Evolutionary conservation across 2,329 filamentous ascomycete species (phyloP), one percentile per base, ranked within the genome.

Genomic region (Diaporthe sp.): DNA sequence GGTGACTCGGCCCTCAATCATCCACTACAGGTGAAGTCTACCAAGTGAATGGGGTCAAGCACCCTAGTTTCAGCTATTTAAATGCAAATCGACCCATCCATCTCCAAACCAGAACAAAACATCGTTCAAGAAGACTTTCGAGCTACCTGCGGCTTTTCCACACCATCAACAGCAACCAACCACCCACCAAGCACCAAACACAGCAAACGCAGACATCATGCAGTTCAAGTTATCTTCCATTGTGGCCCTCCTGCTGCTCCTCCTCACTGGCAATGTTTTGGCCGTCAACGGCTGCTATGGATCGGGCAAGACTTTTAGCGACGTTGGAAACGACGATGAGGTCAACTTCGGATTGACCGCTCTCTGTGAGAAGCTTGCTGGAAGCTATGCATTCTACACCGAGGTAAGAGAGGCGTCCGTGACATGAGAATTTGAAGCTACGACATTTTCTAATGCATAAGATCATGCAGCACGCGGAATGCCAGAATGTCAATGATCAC

Each of bases 371-470:
- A 55, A 19, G 28, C 52, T 55, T 12, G 0, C 28, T 33, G 52
- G 17, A 33, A 30, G 15, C 17, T 55, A 30, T 17, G 1, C 8
- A 2, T 4, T 12, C 28, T 9, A 55, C 28, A 1, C 3, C 15
- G 28, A 55, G 52, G 52, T 55, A 33, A 55, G 52, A 55, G 3
- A 1, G 30, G 7, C 52, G 33, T 2, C 7, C 2, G 2, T 1
- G 12, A 28, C 8, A 17, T 9, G 2, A 10, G 2, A 8, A 17
- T 2, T 30, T 19, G 1, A 30, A 1, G 0, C 33, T 6, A 0
- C 28, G 7, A 3, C 28, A 6, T 22, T 33, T 15, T 33, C 28
- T 55, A 55, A 55, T 3, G 22, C 17, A 33, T 7, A 55, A 19
- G 0, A 33, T 7, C 15, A 22, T 6, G 17, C 15, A 55, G 52